A percentile compares a stretch with the other conserved stretches of the same genome.
Evolutionary conservation across 1,139 yeast genomes (phyloP).

Genomic region (Pneumocystis wakefieldiae): DNA sequence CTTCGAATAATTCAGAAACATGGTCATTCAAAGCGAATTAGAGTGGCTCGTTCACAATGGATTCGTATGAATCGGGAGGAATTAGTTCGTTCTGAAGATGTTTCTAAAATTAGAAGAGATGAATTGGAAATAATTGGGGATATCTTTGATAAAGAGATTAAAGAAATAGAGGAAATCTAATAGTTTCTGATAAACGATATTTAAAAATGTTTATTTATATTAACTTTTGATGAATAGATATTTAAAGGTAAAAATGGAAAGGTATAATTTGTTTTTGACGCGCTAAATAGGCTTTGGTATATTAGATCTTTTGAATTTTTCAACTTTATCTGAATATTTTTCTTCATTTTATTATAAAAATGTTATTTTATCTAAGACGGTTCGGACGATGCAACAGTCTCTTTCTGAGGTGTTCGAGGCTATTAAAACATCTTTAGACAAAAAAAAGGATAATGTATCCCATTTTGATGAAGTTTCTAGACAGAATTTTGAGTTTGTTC

Average conservation of each 20-base stretch:
- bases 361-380: too few species aligned
- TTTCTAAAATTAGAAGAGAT: slow-evolving; percentile 11
- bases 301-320: too few species aligned
- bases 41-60: slow-evolving; percentile 9
- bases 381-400: too few species aligned
- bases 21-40: slow-evolving; percentile 21
- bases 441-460: not conserved
- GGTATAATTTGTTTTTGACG: too few species aligned
- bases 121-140: not conserved
- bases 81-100: not conserved
- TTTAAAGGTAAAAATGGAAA: too few species aligned
- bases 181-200: not conserved
- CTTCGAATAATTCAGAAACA: slow-evolving; percentile 22
- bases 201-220: not conserved
- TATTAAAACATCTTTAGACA: not conserved
- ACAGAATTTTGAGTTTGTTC: slow-evolving; percentile 8
- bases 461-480: not conserved
- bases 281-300: too few species aligned
- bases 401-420: not conserved
- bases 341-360: too few species aligned
- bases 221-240: too few species aligned
- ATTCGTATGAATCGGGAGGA: not conserved
- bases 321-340: too few species aligned
- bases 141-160: not conserved
- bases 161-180: not conserved